Conservation (phyloP, 2,329 filamentous ascomycete species). For the Cercospora janseana region DNA sequence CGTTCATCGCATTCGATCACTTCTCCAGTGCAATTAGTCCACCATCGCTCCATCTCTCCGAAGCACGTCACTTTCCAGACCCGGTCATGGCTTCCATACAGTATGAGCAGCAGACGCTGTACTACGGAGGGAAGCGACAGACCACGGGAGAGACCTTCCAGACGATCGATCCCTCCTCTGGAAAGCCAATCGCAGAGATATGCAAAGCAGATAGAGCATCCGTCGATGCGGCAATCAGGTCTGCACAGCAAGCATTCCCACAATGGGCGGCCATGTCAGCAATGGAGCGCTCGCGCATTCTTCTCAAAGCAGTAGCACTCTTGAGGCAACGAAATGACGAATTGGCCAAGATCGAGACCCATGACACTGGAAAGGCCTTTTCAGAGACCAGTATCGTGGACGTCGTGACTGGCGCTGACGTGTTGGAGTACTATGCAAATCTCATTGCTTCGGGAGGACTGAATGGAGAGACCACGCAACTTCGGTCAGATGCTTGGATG, state of each 20-base stretch:
- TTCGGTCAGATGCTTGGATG: conserved; percentile 74
- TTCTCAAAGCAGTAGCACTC: conserved; percentile 71
- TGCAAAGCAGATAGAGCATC: conserved; percentile 55
- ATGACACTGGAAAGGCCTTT: conserved; percentile 83
- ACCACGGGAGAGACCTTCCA: conserved; percentile 62
- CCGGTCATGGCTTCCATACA: conserved; percentile 21
- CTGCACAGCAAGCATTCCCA: conserved; percentile 69
- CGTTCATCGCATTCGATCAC: neutral
- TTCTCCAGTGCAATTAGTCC: conserved; percentile 5
- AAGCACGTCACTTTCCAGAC: neutral
- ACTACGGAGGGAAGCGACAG: conserved; percentile 70
- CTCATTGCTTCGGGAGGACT: conserved; percentile 73
- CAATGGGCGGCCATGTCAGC: conserved; percentile 73
- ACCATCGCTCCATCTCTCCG: neutral
- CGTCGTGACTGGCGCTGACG: conserved; percentile 77
- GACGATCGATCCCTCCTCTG: conserved; percentile 72
- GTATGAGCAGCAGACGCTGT: conserved; percentile 52
- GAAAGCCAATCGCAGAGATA: conserved; percentile 66
- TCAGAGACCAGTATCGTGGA: conserved; percentile 83
- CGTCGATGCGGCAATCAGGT: conserved; percentile 68
- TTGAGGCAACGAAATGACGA: conserved; percentile 75
- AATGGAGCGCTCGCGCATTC: conserved; percentile 71
- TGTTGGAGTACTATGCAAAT: conserved; percentile 82
- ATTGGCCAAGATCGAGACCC: conserved; percentile 74
- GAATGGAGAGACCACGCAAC: conserved; percentile 73